These are phyloP conservation scores for Leccinum pseudoinsigne DNA, from an alignment of 1,284 basidiomycete species.

Conservation along the genomic window DNA sequence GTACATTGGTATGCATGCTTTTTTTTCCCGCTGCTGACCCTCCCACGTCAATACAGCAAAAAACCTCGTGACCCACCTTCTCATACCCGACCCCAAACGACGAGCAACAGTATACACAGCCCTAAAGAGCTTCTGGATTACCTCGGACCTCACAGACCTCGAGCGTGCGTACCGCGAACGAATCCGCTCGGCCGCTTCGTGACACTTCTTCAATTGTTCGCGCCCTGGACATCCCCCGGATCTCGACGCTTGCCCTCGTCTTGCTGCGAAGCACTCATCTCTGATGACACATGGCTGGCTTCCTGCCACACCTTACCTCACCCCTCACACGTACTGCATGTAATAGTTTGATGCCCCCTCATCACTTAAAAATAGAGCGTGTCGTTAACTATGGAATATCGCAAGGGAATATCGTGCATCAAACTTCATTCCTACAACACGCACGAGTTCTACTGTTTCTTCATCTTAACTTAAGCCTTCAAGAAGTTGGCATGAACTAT, in stretches of 20 bases:
- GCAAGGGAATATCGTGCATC: conserved; percentile 3
- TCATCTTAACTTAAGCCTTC: conserved; percentile 49
- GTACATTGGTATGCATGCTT: not conserved
- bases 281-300: not conserved
- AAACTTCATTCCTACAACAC: conserved; percentile 9
- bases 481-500: conserved; percentile 78
- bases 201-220: not conserved
- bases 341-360: not conserved
- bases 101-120: conserved; percentile 64
- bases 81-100: conserved; percentile 52
- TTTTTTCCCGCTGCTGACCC: conserved; percentile 9
- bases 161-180: conserved; percentile 58
- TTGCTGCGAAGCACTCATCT: conserved; percentile 5
- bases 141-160: conserved; percentile 56
- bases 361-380: conserved; percentile 5
- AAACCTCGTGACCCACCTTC: conserved; percentile 53
- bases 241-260: not conserved
- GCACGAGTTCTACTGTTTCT: not conserved
- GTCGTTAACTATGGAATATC: not conserved
- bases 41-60: conserved; percentile 43
- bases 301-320: not conserved
- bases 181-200: conserved; percentile 36
- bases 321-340: conserved; percentile 6
- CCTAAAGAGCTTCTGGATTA: conserved; percentile 63
- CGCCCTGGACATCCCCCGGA: not conserved